Conservation (phyloP, 331 rosid genomes). For the Acacia concinna region DNA sequence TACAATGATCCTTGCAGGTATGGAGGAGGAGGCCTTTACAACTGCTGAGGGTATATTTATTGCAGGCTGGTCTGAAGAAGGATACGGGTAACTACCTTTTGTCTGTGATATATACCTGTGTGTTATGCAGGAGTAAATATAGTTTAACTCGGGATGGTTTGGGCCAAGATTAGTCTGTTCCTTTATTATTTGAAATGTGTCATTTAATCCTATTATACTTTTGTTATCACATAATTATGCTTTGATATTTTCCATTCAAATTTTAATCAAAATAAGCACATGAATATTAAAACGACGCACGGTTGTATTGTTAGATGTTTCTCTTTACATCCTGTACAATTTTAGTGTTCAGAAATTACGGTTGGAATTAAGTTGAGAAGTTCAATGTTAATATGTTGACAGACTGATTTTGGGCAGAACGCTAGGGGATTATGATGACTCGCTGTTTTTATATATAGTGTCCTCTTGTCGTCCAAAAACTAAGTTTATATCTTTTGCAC, state of each 20-base stretch:
- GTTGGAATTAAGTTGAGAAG: neutral
- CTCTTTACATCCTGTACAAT: neutral
- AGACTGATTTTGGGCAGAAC: neutral
- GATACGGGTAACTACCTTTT: slow-evolving; percentile 71
- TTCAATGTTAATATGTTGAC: neutral
- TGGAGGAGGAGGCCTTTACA: slow-evolving; percentile 88
- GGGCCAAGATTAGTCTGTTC: neutral
- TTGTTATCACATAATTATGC: neutral
- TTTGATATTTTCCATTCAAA: neutral
- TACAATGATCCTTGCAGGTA: slow-evolving; percentile 92
- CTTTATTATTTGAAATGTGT: neutral
- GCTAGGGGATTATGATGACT: neutral
- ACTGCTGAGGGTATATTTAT: slow-evolving; percentile 91
- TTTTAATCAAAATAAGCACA: neutral
- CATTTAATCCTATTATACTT: neutral
- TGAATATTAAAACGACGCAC: neutral
- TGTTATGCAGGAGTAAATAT: neutral
- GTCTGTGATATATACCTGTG: neutral
- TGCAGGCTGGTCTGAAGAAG: slow-evolving; percentile 98
- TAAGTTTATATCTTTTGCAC: slow-evolving; percentile 2
- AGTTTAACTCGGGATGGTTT: neutral
- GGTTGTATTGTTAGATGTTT: neutral
- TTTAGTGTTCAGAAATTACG: neutral
- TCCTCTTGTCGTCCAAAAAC: slow-evolving; percentile 12
- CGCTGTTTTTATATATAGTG: neutral